A percentile compares a stretch with the other conserved stretches of the same genome.
Conservation (phyloP, 2,329 filamentous ascomycete genomes). For the Echinosphaeria canescens region DNA sequence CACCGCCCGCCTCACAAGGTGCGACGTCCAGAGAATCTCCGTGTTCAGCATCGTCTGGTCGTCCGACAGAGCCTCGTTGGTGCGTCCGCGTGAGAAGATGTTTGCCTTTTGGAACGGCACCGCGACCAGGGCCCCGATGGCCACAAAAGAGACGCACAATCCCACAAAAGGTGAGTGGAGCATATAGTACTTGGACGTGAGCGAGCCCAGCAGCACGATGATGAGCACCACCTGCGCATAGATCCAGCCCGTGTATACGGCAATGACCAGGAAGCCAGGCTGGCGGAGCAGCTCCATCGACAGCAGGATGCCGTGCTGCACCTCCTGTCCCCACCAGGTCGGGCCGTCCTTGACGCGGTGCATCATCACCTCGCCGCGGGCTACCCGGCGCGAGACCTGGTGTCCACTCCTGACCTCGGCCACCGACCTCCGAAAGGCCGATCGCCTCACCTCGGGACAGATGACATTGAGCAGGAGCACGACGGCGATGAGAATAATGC, state of each 20-base stretch:
- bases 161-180: conserved; percentile 44
- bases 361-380: conserved; percentile 56
- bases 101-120: conserved; percentile 56
- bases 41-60: conserved; percentile 40
- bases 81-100: conserved; percentile 41
- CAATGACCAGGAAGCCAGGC: conserved; percentile 49
- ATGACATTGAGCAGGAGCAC: conserved; percentile 49
- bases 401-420: conserved; percentile 35
- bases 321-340: conserved; percentile 57
- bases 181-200: conserved; percentile 47
- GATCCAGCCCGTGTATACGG: conserved; percentile 58
- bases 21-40: conserved; percentile 50
- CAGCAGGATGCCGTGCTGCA: conserved; percentile 46
- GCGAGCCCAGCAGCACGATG: conserved; percentile 48
- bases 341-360: conserved; percentile 52
- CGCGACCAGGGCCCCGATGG: conserved; percentile 45
- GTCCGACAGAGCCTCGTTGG: conserved; percentile 30
- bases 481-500: conserved; percentile 41
- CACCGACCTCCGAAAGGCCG: conserved; percentile 45
- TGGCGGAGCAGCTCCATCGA: conserved; percentile 51
- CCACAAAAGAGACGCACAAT: conserved; percentile 39
- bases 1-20: conserved; percentile 43
- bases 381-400: conserved; percentile 32
- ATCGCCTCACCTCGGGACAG: conserved; percentile 49
- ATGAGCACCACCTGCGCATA: conserved; percentile 56